phyloP scores from a whole-genome alignment of 495 filamentous ascomycete species.

The Penicillium maclennaniae region DNA sequence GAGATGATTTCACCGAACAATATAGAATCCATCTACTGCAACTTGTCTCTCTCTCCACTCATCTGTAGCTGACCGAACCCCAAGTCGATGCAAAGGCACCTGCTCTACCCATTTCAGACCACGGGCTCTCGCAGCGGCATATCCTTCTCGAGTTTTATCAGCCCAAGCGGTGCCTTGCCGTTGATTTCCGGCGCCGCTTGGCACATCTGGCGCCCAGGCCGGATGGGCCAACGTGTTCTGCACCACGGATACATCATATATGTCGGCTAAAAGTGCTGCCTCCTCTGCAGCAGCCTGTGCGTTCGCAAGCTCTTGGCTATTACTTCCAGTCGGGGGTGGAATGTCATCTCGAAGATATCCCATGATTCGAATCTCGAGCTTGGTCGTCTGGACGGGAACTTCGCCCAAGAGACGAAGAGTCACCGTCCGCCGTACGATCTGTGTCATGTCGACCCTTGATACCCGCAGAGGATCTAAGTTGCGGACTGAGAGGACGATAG shows the following conservation, averaged over 20 bases:
- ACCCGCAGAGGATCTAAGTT: constrained; percentile 36
- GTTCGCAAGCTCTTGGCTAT: constrained; percentile 24
- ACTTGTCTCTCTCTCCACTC: constrained; percentile 43
- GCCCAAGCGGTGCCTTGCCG: constrained; percentile 26
- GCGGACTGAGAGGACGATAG: constrained; percentile 48
- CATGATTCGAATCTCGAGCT: constrained; percentile 52
- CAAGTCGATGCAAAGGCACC: constrained; percentile 51
- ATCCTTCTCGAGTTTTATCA: constrained; percentile 33
- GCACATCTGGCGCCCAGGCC: constrained; percentile 47
- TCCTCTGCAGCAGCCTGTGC: constrained; percentile 33
- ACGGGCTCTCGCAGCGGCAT: constrained; percentile 33
- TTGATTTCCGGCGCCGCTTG: constrained; percentile 10
- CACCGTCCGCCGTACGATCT: constrained; percentile 37
- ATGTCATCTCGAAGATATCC: constrained; percentile 38
- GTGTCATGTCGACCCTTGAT: constrained; percentile 35
- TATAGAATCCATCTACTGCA: constrained; percentile 37
- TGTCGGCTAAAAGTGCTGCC: constrained; percentile 37
- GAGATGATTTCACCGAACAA: constrained; percentile 24
- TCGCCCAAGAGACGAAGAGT: constrained; percentile 47
- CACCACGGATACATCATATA: constrained; percentile 47
- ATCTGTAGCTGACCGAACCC: constrained; percentile 50
- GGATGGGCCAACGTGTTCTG: constrained; percentile 50
- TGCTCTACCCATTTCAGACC: constrained; percentile 50
- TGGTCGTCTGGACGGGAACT: constrained; percentile 28
- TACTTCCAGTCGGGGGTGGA: constrained; percentile 21